These are phyloP conservation scores for Jacaranda copaia DNA, from an alignment of 257 asterid species.

Conservation along the genomic window DNA sequence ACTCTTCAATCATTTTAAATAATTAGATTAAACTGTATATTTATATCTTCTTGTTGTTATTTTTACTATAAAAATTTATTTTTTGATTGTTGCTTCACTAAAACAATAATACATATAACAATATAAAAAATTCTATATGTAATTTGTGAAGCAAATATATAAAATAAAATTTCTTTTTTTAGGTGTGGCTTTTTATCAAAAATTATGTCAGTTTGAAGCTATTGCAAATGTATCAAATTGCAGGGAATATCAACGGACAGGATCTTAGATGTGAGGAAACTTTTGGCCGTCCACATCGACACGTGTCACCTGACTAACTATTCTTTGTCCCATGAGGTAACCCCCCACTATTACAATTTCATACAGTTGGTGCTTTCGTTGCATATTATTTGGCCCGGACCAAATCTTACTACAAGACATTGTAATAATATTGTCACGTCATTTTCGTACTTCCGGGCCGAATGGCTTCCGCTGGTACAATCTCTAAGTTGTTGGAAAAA, in stretches of 20 bases:
- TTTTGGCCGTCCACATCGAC: slow-evolving; percentile 55
- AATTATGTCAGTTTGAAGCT: background rate
- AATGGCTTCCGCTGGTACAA: background rate
- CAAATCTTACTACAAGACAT: background rate
- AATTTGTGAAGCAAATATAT: too few relatives aligned
- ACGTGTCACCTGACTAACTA: slow-evolving; percentile 62
- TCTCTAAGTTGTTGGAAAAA: too few relatives aligned
- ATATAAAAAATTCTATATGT: too few relatives aligned
- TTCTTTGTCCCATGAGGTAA: slow-evolving; percentile 59
- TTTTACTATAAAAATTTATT: too few relatives aligned
- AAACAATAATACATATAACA: too few relatives aligned
- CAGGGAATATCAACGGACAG: slow-evolving; percentile 66
- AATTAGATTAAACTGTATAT: too few relatives aligned
- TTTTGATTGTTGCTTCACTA: too few relatives aligned
- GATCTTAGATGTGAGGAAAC: slow-evolving; percentile 59
- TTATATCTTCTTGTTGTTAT: too few relatives aligned
- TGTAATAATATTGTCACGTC: background rate
- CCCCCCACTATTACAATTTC: background rate
- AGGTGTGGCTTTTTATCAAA: too few relatives aligned
- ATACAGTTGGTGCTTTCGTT: background rate
- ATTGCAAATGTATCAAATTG: background rate
- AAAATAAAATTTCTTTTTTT: too few relatives aligned
- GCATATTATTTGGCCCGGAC: background rate
- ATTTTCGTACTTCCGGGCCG: background rate
- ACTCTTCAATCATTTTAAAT: too few relatives aligned